A percentile compares a stretch with the other conserved stretches of the same genome.
phyloP scores from a whole-genome alignment of 495 filamentous ascomycete genomes.

The Penicilliopsis zonata region DNA sequence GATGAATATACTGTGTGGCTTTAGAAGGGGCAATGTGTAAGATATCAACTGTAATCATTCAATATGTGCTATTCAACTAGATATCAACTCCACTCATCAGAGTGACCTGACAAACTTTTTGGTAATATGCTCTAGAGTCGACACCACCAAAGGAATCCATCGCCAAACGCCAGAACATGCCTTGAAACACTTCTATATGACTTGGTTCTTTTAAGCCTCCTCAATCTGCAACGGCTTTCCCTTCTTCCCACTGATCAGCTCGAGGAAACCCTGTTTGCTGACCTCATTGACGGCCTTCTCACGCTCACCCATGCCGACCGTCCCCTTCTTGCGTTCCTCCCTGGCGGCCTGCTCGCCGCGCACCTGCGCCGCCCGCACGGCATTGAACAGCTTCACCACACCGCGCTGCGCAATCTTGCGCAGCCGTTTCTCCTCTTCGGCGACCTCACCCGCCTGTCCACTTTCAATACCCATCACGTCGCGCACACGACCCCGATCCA shows the following conservation, averaged over 20 bases:
- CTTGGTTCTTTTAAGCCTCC: conserved; percentile 22
- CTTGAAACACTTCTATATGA: conserved; percentile 4
- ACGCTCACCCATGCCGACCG: conserved; percentile 58
- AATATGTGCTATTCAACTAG: no score
- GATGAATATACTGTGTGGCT: no score
- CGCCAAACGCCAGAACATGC: conserved; percentile 29
- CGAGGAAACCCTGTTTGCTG: conserved; percentile 91
- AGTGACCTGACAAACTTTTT: no score
- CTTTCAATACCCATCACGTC: conserved; percentile 58
- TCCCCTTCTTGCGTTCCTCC: conserved; percentile 54
- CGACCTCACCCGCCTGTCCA: conserved; percentile 36
- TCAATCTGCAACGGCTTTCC: conserved; percentile 36
- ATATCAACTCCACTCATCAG: no score
- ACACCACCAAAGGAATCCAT: conserved; percentile 11
- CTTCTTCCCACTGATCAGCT: conserved; percentile 60
- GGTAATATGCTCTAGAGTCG: no score
- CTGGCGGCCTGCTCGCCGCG: conserved; percentile 63
- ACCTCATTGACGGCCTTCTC: conserved; percentile 86
- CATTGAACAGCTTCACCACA: conserved; percentile 93
- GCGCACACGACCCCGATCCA: conserved; percentile 78
- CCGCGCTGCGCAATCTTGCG: conserved; percentile 81
- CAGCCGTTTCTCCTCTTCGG: conserved; percentile 69
- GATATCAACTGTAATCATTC: no score
- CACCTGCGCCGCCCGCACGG: conserved; percentile 83
- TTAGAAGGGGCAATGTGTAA: no score